Percentiles rank a stretch among this genome's conserved stretches.
These are phyloP conservation scores for Phellopilus nigrolimitatus DNA, from an alignment of 1,284 basidiomycete genomes.

Conservation along the genomic window DNA sequence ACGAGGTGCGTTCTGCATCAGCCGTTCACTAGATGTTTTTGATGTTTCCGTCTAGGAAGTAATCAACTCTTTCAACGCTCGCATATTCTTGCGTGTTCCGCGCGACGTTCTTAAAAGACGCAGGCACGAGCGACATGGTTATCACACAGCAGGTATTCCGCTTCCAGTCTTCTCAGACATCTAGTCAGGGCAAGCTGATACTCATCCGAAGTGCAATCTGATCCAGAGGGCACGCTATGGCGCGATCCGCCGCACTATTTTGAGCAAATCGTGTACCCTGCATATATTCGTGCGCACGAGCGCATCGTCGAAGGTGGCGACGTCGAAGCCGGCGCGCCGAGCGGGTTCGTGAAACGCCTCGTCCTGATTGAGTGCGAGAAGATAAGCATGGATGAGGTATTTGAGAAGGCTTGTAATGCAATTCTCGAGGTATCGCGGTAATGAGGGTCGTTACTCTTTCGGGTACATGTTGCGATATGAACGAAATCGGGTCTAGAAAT, in stretches of 20 bases:
- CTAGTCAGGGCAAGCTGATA: constrained; percentile 23
- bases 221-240: constrained; percentile 84
- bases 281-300: constrained; percentile 81
- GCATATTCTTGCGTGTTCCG: constrained; percentile 81
- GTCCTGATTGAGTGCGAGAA: constrained; percentile 55
- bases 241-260: constrained; percentile 89
- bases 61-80: constrained; percentile 71
- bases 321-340: constrained; percentile 64
- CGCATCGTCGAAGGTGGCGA: constrained; percentile 71
- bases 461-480: neutral
- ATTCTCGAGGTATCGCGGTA: constrained; percentile 5
- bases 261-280: constrained; percentile 92
- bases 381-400: constrained; percentile 62
- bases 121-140: constrained; percentile 77
- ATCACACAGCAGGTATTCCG: constrained; percentile 78
- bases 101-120: constrained; percentile 70
- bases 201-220: constrained; percentile 63
- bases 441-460: no score
- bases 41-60: constrained; percentile 52
- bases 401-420: constrained; percentile 35
- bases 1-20: constrained; percentile 48
- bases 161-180: constrained; percentile 26
- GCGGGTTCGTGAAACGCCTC: constrained; percentile 47
- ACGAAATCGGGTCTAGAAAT: no score
- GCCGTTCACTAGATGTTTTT: neutral